These are phyloP conservation scores for Talaromyces stipitatus DNA, from an alignment of 495 filamentous ascomycete genomes.

Conservation along the genomic window DNA sequence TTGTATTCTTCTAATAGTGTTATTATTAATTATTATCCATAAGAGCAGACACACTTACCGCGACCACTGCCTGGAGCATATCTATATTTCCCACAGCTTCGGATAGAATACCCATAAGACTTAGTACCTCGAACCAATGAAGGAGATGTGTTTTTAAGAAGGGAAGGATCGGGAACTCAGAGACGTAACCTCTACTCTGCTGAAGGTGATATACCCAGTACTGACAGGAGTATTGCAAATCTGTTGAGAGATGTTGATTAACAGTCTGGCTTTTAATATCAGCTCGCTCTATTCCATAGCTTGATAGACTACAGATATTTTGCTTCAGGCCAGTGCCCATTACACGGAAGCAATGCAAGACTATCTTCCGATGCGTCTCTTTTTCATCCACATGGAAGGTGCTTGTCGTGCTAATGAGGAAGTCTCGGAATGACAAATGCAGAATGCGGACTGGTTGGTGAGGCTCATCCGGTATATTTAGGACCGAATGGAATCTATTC, in stretches of 20 bases:
- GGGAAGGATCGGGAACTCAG: too few species aligned
- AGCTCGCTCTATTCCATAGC: not conserved
- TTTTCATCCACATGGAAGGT: not conserved
- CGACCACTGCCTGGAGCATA: too few species aligned
- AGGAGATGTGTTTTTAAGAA: too few species aligned
- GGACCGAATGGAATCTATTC: slow-evolving; percentile 14
- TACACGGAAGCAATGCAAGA: not conserved
- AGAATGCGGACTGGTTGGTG: slow-evolving; percentile 12
- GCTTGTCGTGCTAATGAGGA: slow-evolving; percentile 8
- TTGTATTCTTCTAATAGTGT: too few species aligned
- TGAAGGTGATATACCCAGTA: slow-evolving; percentile 28
- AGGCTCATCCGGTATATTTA: slow-evolving; percentile 7
- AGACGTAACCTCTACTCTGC: too few species aligned
- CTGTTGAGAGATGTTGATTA: slow-evolving; percentile 10
- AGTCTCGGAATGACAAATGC: slow-evolving; percentile 23
- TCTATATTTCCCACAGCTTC: too few species aligned
- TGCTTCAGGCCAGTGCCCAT: not conserved
- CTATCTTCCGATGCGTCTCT: too few species aligned
- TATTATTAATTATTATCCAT: too few species aligned
- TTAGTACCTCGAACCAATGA: too few species aligned
- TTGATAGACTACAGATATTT: slow-evolving; percentile 11
- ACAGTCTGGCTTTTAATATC: not conserved
- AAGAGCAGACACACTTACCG: too few species aligned
- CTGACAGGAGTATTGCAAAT: slow-evolving; percentile 19
- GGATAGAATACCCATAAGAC: too few species aligned